Evolutionary conservation across 164 flowering plant genomes (phyloP).

Genomic region (Umbellularia californica): DNA sequence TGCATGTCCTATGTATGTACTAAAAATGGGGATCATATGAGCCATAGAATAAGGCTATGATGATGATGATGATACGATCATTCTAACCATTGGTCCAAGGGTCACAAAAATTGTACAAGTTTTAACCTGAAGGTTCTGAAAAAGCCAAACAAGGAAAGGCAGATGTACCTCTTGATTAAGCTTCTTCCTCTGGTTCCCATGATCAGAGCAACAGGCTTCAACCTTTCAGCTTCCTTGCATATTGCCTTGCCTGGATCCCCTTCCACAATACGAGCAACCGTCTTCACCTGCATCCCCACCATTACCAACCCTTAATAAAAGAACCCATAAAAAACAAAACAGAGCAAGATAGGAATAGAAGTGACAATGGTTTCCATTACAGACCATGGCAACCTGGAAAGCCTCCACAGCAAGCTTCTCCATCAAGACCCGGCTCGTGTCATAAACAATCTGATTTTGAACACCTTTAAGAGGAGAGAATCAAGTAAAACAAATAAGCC

Average conservation of each 20-base stretch:
- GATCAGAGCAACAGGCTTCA: conserved; percentile 85
- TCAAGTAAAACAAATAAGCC: not conserved
- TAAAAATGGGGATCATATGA: too few relatives aligned
- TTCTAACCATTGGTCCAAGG: too few relatives aligned
- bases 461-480: conserved; percentile 34
- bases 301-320: not conserved
- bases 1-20: too few relatives aligned
- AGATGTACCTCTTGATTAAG: conserved; percentile 54
- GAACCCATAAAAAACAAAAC: not conserved
- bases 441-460: conserved; percentile 52
- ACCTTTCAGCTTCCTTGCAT: conserved; percentile 77
- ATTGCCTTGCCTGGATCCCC: conserved; percentile 86
- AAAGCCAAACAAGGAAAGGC: too few relatives aligned
- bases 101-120: too few relatives aligned
- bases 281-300: conserved; percentile 43
- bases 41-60: too few relatives aligned
- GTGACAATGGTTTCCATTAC: conserved; percentile 5
- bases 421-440: conserved; percentile 50
- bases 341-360: too few relatives aligned
- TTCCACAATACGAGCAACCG: conserved; percentile 69
- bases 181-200: conserved; percentile 89
- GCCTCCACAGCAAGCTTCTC: conserved; percentile 88
- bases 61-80: too few relatives aligned
- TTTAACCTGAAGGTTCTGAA: not conserved
- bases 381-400: conserved; percentile 69